Conservation (phyloP, 2,329 filamentous ascomycete genomes). For the Colletotrichum lindemuthianum region DNA sequence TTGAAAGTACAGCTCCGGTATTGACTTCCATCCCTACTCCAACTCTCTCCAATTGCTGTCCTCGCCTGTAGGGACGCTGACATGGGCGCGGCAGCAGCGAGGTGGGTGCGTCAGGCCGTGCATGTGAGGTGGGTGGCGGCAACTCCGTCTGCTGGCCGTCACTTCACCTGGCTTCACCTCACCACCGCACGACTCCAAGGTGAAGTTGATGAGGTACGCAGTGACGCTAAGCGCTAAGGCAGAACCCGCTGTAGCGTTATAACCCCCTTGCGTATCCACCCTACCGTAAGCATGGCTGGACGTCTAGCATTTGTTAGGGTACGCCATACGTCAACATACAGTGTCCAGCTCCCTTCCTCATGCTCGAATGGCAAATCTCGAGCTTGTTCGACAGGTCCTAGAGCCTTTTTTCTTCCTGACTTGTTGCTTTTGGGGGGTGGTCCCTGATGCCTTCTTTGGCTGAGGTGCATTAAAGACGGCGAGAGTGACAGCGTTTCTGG, state of each 20-base stretch:
- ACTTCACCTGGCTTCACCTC: not conserved
- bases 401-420: not conserved
- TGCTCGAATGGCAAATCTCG: not conserved
- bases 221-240: conserved; percentile 31
- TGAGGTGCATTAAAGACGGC: conserved; percentile 6
- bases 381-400: conserved; percentile 7
- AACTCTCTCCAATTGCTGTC: conserved; percentile 11
- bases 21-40: not conserved
- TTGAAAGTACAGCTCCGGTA: no score
- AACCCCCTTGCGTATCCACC: conserved; percentile 18
- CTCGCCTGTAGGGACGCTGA: conserved; percentile 13
- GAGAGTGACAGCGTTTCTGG: conserved; percentile 1
- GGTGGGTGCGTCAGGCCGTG: conserved; percentile 16
- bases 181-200: no score
- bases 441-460: not conserved
- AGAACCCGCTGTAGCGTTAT: conserved; percentile 18
- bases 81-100: conserved; percentile 4
- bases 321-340: conserved; percentile 9
- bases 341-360: no score
- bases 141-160: conserved; percentile 23
- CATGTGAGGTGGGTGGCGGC: conserved; percentile 19
- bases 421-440: not conserved
- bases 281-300: conserved; percentile 23
- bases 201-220: not conserved
- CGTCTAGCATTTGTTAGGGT: conserved; percentile 26